Conservation (phyloP, 2,329 filamentous ascomycete genomes). For the Colletotrichum gloeosporioides region DNA sequence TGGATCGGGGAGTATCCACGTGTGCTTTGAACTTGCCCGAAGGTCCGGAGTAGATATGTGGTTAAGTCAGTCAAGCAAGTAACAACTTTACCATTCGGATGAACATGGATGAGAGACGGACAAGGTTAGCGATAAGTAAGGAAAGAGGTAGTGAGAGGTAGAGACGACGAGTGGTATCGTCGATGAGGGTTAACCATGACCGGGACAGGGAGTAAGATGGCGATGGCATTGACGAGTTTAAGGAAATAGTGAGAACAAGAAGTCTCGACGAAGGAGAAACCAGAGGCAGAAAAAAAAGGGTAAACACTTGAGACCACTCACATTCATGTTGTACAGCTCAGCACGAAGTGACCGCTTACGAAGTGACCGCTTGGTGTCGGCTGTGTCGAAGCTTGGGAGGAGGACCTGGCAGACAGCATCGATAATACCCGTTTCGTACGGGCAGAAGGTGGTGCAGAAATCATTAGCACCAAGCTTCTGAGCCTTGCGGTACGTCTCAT, state of each 20-base stretch:
- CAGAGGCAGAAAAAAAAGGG: no score
- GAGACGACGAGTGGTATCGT: no score
- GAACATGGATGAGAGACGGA: no score
- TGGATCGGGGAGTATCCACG: constrained; percentile 57
- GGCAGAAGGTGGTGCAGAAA: constrained; percentile 57
- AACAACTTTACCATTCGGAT: no score
- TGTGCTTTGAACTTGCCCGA: constrained; percentile 56
- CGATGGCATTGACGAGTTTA: no score
- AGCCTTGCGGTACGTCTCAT: constrained; percentile 59
- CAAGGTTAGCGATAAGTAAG: no score
- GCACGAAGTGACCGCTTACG: constrained; percentile 45
- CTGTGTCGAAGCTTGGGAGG: constrained; percentile 29
- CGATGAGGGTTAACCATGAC: no score
- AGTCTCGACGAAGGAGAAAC: no score
- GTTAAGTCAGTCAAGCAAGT: no score
- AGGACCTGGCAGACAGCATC: constrained; percentile 53
- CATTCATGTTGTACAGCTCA: constrained; percentile 64
- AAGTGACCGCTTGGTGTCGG: constrained; percentile 35
- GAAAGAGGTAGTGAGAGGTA: no score
- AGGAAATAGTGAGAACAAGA: no score
- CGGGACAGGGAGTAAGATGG: no score
- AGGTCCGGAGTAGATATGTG: constrained; percentile 54
- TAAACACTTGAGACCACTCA: constrained; percentile 25
- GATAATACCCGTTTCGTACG: constrained; percentile 57
- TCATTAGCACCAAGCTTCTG: constrained; percentile 49